Conservation (phyloP, 2,329 filamentous ascomycete species). For the Trichoderma sp. region DNA sequence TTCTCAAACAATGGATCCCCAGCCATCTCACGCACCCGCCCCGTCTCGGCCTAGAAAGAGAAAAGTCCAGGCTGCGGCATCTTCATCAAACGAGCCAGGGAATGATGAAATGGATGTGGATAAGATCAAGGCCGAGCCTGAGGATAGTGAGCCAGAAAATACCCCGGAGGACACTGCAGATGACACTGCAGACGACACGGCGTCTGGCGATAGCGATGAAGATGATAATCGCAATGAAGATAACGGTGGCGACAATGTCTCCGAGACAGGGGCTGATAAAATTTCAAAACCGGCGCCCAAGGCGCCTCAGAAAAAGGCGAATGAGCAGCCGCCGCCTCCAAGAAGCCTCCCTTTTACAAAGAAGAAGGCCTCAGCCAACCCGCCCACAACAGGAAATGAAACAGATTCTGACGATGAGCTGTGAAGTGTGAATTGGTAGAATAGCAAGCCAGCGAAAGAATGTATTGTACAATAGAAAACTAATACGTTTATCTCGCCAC, state of each 20-base stretch:
- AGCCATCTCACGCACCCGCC: slow-evolving; percentile 37
- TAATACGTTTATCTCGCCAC: not conserved
- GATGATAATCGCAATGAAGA: slow-evolving; percentile 41
- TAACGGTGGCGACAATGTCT: not conserved
- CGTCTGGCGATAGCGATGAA: slow-evolving; percentile 49
- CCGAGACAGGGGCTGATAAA: not conserved
- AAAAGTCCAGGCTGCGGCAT: slow-evolving; percentile 49
- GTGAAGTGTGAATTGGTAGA: slow-evolving; percentile 45
- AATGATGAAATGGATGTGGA: slow-evolving; percentile 57
- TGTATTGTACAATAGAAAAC: not conserved
- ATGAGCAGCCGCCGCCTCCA: slow-evolving; percentile 43
- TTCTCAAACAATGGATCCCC: slow-evolving; percentile 35
- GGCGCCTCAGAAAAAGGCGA: slow-evolving; percentile 32
- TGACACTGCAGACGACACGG: slow-evolving; percentile 43
- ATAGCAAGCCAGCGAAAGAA: not conserved
- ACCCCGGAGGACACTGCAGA: slow-evolving; percentile 43
- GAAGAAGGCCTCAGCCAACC: slow-evolving; percentile 38
- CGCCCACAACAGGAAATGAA: slow-evolving; percentile 45
- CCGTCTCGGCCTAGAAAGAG: slow-evolving; percentile 54
- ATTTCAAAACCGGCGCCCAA: slow-evolving; percentile 13
- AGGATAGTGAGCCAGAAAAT: slow-evolving; percentile 48
- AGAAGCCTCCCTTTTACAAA: slow-evolving; percentile 52
- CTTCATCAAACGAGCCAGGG: slow-evolving; percentile 45
- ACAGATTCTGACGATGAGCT: slow-evolving; percentile 62
- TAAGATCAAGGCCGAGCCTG: slow-evolving; percentile 40